Evolutionary conservation across 208 protist species (phyloP), one percentile per base, ranked within the genome.

Genomic region (Crithidia brevicula): DNA sequence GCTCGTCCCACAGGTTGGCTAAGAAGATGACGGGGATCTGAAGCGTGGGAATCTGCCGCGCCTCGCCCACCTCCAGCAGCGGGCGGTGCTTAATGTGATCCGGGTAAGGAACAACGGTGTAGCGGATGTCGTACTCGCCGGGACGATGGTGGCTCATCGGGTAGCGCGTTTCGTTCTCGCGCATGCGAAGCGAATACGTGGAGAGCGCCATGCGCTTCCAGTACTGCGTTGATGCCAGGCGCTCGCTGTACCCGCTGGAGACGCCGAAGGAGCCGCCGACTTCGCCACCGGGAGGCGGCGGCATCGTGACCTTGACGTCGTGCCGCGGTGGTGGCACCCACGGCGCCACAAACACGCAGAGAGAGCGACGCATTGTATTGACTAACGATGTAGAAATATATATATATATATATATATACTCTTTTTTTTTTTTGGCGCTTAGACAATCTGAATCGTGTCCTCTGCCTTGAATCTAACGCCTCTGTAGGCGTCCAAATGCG

Each of bases 171-270:
- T 83, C 88, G 30, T 91, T 92, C 64, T 97, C 92, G 57, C 56
- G 30, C 89, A 97, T 95, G 51, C 92, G 89, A 27, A 91, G 59
- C 18, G 62, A 68, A 60, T 91, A 95, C 20, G 76, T 91, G n/a
- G 89, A 94, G 31, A 88, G 63, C 0, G 92, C 92, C 88, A 95
- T 95, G 49, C 92, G 89, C 73, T 94, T 92, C 89, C 92, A 97
- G 71, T 94, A 93, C 38, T 89, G 92, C 47, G 84, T 94, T 11
- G 49, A 27, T 4, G 89, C 88, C 18, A 97, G 72, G 3, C 92
- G 85, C n/a, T 95, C 80, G 63, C 88, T 94, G 75, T 97, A 97
- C 1, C 92, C 88, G 13, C 46, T 74, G 7, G 89, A 95, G 20
- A 97, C 88, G 28, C 92, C 92, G 52, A 83, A 93, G 40, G 65